Percentiles rank a stretch among this genome's conserved stretches.
Conservation (phyloP, 2,329 filamentous ascomycete species). For the Zopfia rhizophila region DNA sequence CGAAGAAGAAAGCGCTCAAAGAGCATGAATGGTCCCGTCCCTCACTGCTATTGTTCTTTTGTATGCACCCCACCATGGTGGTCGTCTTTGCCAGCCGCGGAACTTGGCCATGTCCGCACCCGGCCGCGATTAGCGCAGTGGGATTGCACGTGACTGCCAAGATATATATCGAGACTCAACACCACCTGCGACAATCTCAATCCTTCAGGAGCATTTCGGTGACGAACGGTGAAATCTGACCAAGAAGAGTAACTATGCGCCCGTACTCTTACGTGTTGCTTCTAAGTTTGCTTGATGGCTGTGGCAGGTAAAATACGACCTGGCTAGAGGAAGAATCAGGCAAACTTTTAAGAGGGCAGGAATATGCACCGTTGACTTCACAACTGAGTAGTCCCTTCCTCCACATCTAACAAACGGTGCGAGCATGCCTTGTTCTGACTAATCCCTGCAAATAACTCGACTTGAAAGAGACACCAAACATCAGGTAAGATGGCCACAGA, state of each 20-base stretch:
- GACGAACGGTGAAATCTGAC: conserved; percentile 5
- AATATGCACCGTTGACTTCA: background rate
- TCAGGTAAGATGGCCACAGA: conserved; percentile 15
- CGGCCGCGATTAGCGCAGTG: conserved; percentile 8
- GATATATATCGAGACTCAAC: background rate
- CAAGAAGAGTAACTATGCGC: conserved; percentile 28
- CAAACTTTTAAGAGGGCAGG: conserved; percentile 5
- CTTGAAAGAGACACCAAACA: conserved; percentile 5
- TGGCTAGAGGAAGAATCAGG: conserved; percentile 4
- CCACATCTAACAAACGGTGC: background rate
- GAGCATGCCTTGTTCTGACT: conserved; percentile 14
- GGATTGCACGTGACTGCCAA: background rate
- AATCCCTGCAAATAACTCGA: conserved; percentile 2
- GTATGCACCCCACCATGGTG: conserved; percentile 7
- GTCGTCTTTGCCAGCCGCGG: background rate
- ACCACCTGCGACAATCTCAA: conserved; percentile 11
- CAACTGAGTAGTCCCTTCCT: background rate
- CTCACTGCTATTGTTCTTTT: background rate
- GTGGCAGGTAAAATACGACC: conserved; percentile 27
- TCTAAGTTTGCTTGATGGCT: conserved; percentile 18
- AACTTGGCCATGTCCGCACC: background rate
- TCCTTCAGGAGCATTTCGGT: conserved; percentile 23
- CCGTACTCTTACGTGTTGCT: conserved; percentile 10
- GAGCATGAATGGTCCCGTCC: conserved; percentile 34
- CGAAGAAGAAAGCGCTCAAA: conserved; percentile 41